Conservation (phyloP, 1,284 basidiomycete species). For the Austroboletus niveus region DNA sequence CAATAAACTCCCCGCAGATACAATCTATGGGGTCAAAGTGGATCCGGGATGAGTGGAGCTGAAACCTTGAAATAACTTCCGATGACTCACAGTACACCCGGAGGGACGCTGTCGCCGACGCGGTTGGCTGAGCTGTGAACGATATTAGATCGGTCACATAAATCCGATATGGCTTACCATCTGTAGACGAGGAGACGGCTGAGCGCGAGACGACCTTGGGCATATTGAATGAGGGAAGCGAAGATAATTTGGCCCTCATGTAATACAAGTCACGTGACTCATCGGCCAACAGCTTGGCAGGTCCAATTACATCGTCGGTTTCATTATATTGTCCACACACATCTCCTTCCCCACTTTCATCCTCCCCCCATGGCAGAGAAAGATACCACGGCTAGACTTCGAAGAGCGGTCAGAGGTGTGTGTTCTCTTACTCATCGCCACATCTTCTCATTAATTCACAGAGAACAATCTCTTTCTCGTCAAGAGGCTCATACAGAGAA, state of each 20-base stretch:
- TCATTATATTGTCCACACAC: constrained; percentile 25
- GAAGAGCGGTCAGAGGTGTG: constrained; percentile 76
- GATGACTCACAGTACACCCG: constrained; percentile 71
- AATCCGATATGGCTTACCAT: constrained; percentile 49
- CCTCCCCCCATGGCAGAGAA: constrained; percentile 68
- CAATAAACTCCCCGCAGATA: constrained; percentile 82
- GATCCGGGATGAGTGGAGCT: constrained; percentile 6
- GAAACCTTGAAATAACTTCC: constrained; percentile 1
- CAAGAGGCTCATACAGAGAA: constrained; percentile 74
- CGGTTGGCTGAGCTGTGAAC: constrained; percentile 66
- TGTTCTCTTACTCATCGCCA: constrained; percentile 5
- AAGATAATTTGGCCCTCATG: background rate
- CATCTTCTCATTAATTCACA: constrained; percentile 34
- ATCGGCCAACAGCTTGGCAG: constrained; percentile 10
- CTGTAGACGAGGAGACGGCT: constrained; percentile 75
- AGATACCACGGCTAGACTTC: constrained; percentile 70
- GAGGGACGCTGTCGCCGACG: constrained; percentile 71
- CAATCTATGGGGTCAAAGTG: constrained; percentile 52
- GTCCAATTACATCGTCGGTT: constrained; percentile 28
- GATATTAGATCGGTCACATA: constrained; percentile 4
- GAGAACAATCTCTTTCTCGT: constrained; percentile 92
- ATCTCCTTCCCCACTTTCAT: constrained; percentile 14
- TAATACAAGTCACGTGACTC: constrained; percentile 28
- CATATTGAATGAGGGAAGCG: constrained; percentile 39
- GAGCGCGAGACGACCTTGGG: constrained; percentile 82